Conservation (phyloP, 495 filamentous ascomycete genomes). For the Penicillium turbatum region DNA sequence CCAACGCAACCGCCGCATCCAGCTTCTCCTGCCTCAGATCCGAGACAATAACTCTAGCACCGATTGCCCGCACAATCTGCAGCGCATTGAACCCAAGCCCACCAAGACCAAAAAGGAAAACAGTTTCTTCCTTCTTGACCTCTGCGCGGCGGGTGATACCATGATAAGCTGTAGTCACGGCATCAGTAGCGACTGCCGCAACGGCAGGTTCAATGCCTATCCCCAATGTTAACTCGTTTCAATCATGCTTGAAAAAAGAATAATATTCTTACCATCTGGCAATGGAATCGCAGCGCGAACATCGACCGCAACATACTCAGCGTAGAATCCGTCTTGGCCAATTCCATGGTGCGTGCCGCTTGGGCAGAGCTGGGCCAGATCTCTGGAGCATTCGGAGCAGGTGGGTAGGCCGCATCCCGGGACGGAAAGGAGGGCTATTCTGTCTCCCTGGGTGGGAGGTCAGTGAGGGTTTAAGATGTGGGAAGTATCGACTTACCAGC, state of each 20-base stretch:
- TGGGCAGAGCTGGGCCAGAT: conserved; percentile 19
- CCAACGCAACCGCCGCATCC: conserved; percentile 8
- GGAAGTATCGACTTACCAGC: neutral
- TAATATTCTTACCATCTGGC: conserved; percentile 17
- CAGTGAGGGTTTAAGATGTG: neutral
- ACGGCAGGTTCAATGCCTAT: conserved; percentile 14
- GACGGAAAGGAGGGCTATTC: conserved; percentile 18
- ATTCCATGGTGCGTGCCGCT: conserved; percentile 19
- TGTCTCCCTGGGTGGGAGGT: conserved; percentile 2
- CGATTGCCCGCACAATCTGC: conserved; percentile 17
- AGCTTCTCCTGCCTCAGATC: conserved; percentile 21
- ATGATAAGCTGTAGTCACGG: conserved; percentile 23
- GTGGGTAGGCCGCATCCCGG: conserved; percentile 17
- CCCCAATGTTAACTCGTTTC: neutral
- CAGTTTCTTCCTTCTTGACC: conserved; percentile 18
- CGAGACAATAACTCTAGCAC: conserved; percentile 18
- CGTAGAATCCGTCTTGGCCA: conserved; percentile 25
- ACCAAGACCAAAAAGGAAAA: conserved; percentile 21
- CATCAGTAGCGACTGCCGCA: conserved; percentile 23
- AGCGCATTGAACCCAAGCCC: conserved; percentile 24
- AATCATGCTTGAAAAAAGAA: too few species aligned
- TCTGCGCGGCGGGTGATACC: conserved; percentile 21
- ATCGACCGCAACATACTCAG: conserved; percentile 22
- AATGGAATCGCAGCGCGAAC: conserved; percentile 17
- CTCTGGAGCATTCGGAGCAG: conserved; percentile 20